Conservation (phyloP, 2,329 filamentous ascomycete species). For the Aspergillus arachidicola region DNA sequence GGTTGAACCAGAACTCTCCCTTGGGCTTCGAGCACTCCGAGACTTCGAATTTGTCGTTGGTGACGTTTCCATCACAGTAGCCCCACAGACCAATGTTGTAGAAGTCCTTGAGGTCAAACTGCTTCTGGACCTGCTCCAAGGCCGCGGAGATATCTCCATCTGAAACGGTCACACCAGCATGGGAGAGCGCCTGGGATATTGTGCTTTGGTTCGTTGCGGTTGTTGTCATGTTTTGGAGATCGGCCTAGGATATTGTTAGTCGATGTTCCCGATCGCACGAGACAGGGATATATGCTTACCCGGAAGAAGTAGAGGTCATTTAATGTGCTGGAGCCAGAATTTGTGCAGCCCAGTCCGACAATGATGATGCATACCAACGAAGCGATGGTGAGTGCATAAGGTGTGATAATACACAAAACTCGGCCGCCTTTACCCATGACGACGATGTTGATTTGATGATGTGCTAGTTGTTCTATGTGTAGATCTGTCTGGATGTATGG, state of each 20-base stretch:
- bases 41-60: slow-evolving; percentile 54
- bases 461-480: not conserved
- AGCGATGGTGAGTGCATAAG: slow-evolving; percentile 77
- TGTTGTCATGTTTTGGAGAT: slow-evolving; percentile 63
- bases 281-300: slow-evolving; percentile 31
- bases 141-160: slow-evolving; percentile 42
- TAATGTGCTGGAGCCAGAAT: slow-evolving; percentile 49
- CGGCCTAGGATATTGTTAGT: slow-evolving; percentile 46
- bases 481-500: not conserved
- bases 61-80: slow-evolving; percentile 71
- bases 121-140: slow-evolving; percentile 39
- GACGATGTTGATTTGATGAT: slow-evolving; percentile 8
- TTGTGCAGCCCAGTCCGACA: slow-evolving; percentile 60
- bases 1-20: slow-evolving; percentile 76
- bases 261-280: not conserved
- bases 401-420: slow-evolving; percentile 83
- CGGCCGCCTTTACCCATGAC: slow-evolving; percentile 74
- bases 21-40: slow-evolving; percentile 69
- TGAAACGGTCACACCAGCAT: slow-evolving; percentile 38
- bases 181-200: slow-evolving; percentile 35
- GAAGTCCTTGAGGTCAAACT: slow-evolving; percentile 67
- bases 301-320: slow-evolving; percentile 60
- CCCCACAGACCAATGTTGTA: slow-evolving; percentile 87
- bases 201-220: slow-evolving; percentile 38
- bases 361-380: slow-evolving; percentile 70